A percentile compares a stretch with the other conserved stretches of the same genome.
These are phyloP conservation scores for Candida khao-thaluensis DNA, from an alignment of 805 yeast species.

Conservation along the genomic window DNA sequence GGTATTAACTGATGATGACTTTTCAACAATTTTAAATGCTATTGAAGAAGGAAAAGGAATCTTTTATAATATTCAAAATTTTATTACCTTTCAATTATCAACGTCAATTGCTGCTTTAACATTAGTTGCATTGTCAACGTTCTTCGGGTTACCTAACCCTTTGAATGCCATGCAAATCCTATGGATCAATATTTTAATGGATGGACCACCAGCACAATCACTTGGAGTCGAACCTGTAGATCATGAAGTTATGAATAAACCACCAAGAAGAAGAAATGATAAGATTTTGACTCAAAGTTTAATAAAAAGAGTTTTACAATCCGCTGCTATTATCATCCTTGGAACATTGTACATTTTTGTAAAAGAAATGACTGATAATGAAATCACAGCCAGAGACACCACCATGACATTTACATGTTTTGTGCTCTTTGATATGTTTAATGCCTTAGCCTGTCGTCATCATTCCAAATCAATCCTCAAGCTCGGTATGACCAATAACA, in stretches of 20 bases:
- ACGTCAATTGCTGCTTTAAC: constrained; percentile 95
- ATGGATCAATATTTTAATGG: constrained; percentile 97
- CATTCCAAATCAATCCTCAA: constrained; percentile 79
- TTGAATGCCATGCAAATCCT: constrained; percentile 97
- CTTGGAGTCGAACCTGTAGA: constrained; percentile 97
- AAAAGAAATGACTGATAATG: constrained; percentile 79
- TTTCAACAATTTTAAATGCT: constrained; percentile 88
- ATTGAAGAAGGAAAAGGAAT: constrained; percentile 98
- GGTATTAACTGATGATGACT: constrained; percentile 96
- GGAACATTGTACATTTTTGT: constrained; percentile 90
- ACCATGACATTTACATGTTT: constrained; percentile 99
- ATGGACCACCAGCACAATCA: constrained; percentile 98
- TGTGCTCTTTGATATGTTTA: constrained; percentile 94
- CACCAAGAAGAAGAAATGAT: constrained; percentile 90
- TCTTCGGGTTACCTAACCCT: constrained; percentile 88
- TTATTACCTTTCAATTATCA: constrained; percentile 91
- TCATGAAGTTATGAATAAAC: constrained; percentile 90
- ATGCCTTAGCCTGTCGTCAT: constrained; percentile 92
- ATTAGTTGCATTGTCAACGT: constrained; percentile 80
- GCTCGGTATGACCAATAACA: constrained; percentile 75
- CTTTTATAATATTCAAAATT: constrained; percentile 91
- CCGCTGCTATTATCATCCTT: constrained; percentile 71
- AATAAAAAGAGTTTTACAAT: constrained; percentile 67
- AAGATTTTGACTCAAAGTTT: constrained; percentile 73
- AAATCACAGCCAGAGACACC: constrained; percentile 90